Base-by-base conservation (phyloP, 495 filamentous ascomycete genomes). In the Pyrenula massariospora region DNA sequence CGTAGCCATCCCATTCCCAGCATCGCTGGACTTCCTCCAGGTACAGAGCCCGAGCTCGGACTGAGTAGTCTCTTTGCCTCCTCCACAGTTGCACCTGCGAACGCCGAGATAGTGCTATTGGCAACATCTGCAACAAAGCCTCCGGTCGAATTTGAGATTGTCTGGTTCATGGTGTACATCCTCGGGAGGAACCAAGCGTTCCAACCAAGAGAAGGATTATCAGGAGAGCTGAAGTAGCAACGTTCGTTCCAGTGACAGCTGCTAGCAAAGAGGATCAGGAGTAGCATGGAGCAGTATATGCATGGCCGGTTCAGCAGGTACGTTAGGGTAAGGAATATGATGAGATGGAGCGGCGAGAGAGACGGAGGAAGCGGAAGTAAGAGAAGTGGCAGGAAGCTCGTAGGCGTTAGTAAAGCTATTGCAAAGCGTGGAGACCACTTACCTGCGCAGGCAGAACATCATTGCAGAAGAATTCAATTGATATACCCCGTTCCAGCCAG, bases 201-300 rank as follows among this genome's bases (percentile, higher is more conserved):
- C 22, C 47, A 58, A 53, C 56, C 22, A 24, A 59, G 12, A 58
- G 56, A 22, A 59, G 69, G 57, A 2, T 61, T 58, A 20, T 72
- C 65, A 54, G 70, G 65, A 50, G 73, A 76, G 24, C 82, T 84
- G 49, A 91, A 79, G 73, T 92, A 89, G 69, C 89, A 95, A 23
- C 83, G 83, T 65, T 93, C 88, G 58, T 85, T 87, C 89, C 89
- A 95, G 78, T 91, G 84, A 72, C 89, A 95, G 24, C 88, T 91
- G 15, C 88, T 91, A 51, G 84, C 76, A 75, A 95, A 95, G 60
- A 95, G 85, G 56, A 92, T 88, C 59, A 94, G 75, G 55, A 95
- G 87, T 25, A 95, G 84, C 56, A 89, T 78, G 55, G 89, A 91
- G 77, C 89, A 95, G 79, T 95, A 91, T 63, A 91, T 81, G 73